These are phyloP conservation scores for Pythium myriotylum DNA, from an alignment of 352 stramenopile genomes.

Conservation along the genomic window DNA sequence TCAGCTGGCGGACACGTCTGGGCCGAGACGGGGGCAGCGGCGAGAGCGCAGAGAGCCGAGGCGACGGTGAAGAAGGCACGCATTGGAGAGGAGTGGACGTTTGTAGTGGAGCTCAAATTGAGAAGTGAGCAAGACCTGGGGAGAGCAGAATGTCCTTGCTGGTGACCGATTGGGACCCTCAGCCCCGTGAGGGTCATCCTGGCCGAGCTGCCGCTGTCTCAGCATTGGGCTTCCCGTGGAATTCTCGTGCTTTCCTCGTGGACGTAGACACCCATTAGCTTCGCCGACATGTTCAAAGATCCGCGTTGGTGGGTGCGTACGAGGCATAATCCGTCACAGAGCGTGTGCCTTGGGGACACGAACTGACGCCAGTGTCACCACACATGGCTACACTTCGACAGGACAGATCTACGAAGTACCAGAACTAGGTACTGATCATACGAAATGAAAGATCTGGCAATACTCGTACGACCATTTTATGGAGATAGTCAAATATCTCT, in stretches of 20 bases:
- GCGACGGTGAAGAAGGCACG: conserved; percentile 16
- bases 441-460: neutral
- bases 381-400: too few relatives aligned
- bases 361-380: too few relatives aligned
- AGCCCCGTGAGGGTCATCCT: too few relatives aligned
- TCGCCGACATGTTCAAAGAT: too few relatives aligned
- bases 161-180: too few relatives aligned
- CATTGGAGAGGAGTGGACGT: conserved; percentile 1
- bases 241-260: neutral
- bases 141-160: too few relatives aligned
- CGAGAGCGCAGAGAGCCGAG: conserved; percentile 18
- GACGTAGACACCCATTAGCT: too few relatives aligned
- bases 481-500: neutral
- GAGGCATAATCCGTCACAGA: too few relatives aligned
- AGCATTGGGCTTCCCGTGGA: too few relatives aligned
- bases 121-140: neutral
- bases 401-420: neutral
- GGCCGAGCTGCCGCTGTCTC: too few relatives aligned
- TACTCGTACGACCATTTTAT: neutral
- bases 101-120: conserved; percentile 4
- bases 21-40: conserved; percentile 10
- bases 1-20: conserved; percentile 20
- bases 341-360: too few relatives aligned
- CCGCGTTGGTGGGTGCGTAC: too few relatives aligned
- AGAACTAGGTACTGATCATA: neutral